Percentiles rank a stretch among this genome's conserved stretches.
phyloP scores from a whole-genome alignment of 305 asterid species.

The Stenogyne calaminthoides region DNA sequence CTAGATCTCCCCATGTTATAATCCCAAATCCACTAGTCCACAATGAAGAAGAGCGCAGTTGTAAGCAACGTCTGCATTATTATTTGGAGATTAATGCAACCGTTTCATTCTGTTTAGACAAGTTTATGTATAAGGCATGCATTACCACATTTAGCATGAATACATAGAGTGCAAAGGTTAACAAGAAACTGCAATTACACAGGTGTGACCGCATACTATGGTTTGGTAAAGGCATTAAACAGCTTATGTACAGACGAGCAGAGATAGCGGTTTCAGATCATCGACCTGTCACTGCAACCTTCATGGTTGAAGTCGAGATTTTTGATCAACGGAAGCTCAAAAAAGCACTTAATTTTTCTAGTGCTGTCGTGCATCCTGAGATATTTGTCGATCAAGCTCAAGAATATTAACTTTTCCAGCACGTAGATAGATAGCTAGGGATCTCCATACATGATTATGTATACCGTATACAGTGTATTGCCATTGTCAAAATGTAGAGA shows the following conservation, averaged over 20 bases:
- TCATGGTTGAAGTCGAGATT: slow-evolving; percentile 77
- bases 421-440: neutral
- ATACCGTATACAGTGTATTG: neutral
- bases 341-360: slow-evolving; percentile 68
- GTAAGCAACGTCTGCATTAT: neutral
- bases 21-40: too few species aligned
- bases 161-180: neutral
- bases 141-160: neutral
- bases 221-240: slow-evolving; percentile 91
- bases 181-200: slow-evolving; percentile 27
- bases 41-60: too few species aligned
- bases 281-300: slow-evolving; percentile 78
- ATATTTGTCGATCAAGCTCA: slow-evolving; percentile 42
- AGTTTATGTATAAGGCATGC: neutral
- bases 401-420: slow-evolving; percentile 26
- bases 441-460: neutral
- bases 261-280: slow-evolving; percentile 81
- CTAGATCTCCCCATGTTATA: too few species aligned
- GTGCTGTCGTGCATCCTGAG: slow-evolving; percentile 66
- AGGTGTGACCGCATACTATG: slow-evolving; percentile 97
- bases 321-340: slow-evolving; percentile 79
- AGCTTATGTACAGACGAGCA: slow-evolving; percentile 60
- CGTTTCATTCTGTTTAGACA: neutral
- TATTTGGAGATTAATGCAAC: neutral
- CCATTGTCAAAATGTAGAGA: neutral